These are phyloP conservation scores for Chlorokybus atmophyticus DNA, from an alignment of 139 green algal species.

Conservation along the genomic window DNA sequence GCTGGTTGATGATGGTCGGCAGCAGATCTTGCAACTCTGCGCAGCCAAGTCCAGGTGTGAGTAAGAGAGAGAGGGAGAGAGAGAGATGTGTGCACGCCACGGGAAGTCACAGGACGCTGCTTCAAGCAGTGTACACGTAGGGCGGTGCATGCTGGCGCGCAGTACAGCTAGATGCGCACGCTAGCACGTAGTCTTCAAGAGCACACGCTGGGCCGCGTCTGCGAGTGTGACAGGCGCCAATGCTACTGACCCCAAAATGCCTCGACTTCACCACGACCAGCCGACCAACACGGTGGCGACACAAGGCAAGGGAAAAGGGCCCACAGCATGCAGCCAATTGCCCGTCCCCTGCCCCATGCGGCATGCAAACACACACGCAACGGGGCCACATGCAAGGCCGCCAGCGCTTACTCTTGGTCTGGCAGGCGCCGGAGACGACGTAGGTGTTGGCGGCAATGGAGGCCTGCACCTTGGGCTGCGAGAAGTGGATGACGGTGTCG, in stretches of 20 bases:
- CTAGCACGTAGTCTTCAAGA: no score
- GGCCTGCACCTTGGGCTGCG: slow-evolving; percentile 97
- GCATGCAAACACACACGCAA: neutral
- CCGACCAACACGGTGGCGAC: neutral
- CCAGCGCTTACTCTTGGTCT: slow-evolving; percentile 56
- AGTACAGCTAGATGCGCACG: neutral
- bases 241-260: neutral
- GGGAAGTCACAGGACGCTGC: no score
- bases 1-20: slow-evolving; percentile 69
- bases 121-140: no score
- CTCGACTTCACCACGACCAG: neutral
- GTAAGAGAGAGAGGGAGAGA: no score
- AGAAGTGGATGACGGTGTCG: slow-evolving; percentile 83
- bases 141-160: no score
- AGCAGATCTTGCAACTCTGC: slow-evolving; percentile 68
- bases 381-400: neutral
- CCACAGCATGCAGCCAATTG: no score
- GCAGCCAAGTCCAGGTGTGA: slow-evolving; percentile 5
- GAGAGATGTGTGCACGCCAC: no score
- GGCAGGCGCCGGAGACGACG: slow-evolving; percentile 80
- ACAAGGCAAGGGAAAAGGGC: no score
- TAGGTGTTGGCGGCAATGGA: slow-evolving; percentile 98
- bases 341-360: no score
- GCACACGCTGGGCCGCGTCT: no score
- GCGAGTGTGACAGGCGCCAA: neutral